Base-by-base conservation (phyloP, 2,329 filamentous ascomycete species). In the Rosellinia necatrix region DNA sequence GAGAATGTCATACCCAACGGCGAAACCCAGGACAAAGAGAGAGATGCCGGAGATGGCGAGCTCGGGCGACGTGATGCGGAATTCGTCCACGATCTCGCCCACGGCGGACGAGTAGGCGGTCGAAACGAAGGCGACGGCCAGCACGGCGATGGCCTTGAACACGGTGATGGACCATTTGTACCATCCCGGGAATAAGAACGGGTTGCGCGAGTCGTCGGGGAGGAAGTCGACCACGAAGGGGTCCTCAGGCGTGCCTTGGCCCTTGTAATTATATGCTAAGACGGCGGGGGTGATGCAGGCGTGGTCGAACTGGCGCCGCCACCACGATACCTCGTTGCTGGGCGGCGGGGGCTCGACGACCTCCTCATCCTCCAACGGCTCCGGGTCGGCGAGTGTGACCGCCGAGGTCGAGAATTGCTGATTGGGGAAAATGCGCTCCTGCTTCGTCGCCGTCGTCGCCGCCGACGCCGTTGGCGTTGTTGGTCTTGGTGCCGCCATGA, bases 161-260 rank as follows among this genome's bases (percentile, higher is more conserved):
- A 82, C 67, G 1, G 86, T 88, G 60, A 88, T 82, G 25, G 70
- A 68, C 88, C 88, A 91, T 74, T 90, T 90, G 27, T 44, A 58
- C 57, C 57, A 62, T 29, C 50, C 38, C 17, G 60, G 57, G 13
- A 85, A 89, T 44, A 76, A 75, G 78, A 87, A 81, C 1, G 88
- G 86, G 70, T 91, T 88, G 61, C 83, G 81, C 8, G 81, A 80
- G 68, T 92, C 89, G 49, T 84, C 71, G 15, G 82, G 80, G 19
- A 90, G 80, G 74, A 87, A 92, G 52, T 84, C 81, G 61, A 91
- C 87, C 27, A 85, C 72, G 61, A 82, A 91, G 1, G 89, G 89
- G 35, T 87, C 83, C 38, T 87, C 82, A 7, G 77, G 69, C 2
- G 88, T 91, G 57, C 89, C 89, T 10, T 79, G 71, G 22, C 86